phyloP scores from a whole-genome alignment of 2,329 filamentous ascomycete genomes.

The Botrytis deweyae region DNA sequence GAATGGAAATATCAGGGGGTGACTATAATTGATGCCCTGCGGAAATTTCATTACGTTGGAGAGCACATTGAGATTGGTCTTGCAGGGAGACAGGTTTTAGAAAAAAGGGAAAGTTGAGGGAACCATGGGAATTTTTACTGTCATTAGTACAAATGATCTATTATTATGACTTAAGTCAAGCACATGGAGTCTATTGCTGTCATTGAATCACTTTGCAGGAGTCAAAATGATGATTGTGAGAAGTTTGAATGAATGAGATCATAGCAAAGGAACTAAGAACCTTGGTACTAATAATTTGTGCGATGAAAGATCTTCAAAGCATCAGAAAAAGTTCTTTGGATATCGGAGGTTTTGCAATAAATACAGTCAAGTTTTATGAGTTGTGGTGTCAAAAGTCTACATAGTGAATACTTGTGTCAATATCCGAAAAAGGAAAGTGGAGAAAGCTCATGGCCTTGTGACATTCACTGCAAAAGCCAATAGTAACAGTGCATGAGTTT shows the following conservation, averaged over 20 bases:
- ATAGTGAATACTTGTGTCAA: not conserved
- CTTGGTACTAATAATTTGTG: not conserved
- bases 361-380: not conserved
- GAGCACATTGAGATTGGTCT: not conserved
- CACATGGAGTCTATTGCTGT: not conserved
- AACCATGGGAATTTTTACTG: rapidly evolving
- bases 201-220: not conserved
- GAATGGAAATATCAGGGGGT: no score
- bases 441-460: not conserved
- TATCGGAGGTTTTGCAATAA: not conserved
- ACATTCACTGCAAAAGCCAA: not conserved
- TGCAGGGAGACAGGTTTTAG: not conserved
- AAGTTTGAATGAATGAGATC: not conserved
- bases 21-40: not conserved
- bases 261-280: not conserved
- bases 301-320: not conserved
- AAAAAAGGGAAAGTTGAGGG: not conserved
- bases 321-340: not conserved
- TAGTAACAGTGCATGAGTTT: not conserved
- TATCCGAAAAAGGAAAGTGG: not conserved
- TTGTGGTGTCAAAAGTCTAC: not conserved
- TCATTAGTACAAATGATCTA: not conserved
- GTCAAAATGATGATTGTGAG: not conserved
- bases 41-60: not conserved
- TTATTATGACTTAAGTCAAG: not conserved